Percentiles rank a stretch among this genome's conserved stretches.
These are phyloP conservation scores for Cytidiella melzeri DNA, from an alignment of 768 basidiomycete genomes.

Conservation along the genomic window DNA sequence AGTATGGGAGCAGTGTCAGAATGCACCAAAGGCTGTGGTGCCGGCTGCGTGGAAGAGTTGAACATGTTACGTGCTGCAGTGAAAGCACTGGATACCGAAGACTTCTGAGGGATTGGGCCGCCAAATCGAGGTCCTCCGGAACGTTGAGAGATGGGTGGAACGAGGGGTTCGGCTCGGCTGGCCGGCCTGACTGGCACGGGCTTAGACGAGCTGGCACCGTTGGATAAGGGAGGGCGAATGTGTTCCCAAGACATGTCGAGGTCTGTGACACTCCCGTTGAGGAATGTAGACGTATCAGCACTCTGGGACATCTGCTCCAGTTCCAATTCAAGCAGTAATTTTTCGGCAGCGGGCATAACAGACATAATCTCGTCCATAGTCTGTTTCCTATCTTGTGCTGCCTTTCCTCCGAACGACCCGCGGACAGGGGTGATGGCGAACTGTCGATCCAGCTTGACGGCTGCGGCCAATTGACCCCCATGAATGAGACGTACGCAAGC, in stretches of 20 bases:
- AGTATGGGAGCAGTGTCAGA: constrained; percentile 1
- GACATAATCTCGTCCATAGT: constrained; percentile 68
- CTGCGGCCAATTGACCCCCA: constrained; percentile 61
- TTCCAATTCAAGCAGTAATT: constrained; percentile 54
- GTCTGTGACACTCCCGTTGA: constrained; percentile 22
- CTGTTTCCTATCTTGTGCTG: constrained; percentile 47
- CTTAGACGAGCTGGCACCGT: constrained; percentile 7
- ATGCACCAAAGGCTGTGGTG: background rate
- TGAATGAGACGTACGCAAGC: constrained; percentile 74
- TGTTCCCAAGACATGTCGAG: constrained; percentile 66
- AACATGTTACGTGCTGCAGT: constrained; percentile 10
- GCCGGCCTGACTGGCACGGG: constrained; percentile 16
- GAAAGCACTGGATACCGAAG: constrained; percentile 4
- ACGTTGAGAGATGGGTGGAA: constrained; percentile 24
- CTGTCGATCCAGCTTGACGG: constrained; percentile 67
- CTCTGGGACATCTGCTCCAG: constrained; percentile 32
- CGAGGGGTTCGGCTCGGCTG: constrained; percentile 17
- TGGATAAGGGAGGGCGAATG: constrained; percentile 17
- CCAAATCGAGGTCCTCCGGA: constrained; percentile 34
- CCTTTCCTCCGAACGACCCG: constrained; percentile 22
- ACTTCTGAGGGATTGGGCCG: constrained; percentile 17
- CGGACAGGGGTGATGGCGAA: constrained; percentile 36
- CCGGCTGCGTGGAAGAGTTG: constrained; percentile 7
- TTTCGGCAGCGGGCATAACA: constrained; percentile 57
- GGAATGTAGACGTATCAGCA: constrained; percentile 7